These are phyloP conservation scores for Sugiyamaella chiloensis DNA, from an alignment of 805 yeast species.

Conservation along the genomic window DNA sequence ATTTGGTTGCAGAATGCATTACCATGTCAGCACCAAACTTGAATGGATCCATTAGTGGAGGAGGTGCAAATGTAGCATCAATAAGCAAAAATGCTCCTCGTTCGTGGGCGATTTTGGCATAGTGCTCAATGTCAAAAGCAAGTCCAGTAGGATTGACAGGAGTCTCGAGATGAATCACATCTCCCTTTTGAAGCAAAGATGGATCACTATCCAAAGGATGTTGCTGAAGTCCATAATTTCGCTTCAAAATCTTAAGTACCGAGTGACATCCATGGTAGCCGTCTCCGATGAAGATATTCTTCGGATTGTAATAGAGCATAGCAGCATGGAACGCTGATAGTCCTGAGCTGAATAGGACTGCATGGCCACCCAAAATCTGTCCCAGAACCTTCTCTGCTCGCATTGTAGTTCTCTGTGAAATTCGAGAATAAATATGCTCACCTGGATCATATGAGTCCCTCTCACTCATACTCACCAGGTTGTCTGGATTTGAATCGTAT, in stretches of 20 bases:
- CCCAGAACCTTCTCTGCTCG: conserved; percentile 66
- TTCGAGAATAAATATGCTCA: conserved; percentile 58
- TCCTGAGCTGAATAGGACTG: conserved; percentile 74
- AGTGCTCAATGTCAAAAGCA: conserved; percentile 57
- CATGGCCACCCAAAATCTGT: conserved; percentile 57
- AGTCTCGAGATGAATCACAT: conserved; percentile 78
- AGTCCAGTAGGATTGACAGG: conserved; percentile 85
- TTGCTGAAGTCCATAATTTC: conserved; percentile 49
- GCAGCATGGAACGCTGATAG: conserved; percentile 77
- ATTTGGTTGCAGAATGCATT: conserved; percentile 92
- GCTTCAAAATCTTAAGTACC: conserved; percentile 56
- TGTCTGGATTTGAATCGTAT: conserved; percentile 58
- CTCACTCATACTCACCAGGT: conserved; percentile 43
- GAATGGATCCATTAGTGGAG: conserved; percentile 81
- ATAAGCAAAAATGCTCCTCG: conserved; percentile 70
- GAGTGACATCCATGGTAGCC: conserved; percentile 87
- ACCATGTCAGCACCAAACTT: conserved; percentile 80
- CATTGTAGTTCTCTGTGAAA: conserved; percentile 68
- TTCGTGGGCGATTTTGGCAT: conserved; percentile 68
- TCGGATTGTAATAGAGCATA: conserved; percentile 68
- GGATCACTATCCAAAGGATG: conserved; percentile 29
- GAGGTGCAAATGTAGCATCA: conserved; percentile 93
- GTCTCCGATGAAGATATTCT: conserved; percentile 66
- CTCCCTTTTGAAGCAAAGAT: conserved; percentile 59
- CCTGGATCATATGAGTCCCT: conserved; percentile 31